A percentile compares a stretch with the other conserved stretches of the same genome.
Evolutionary conservation across 306 rosid genomes (phyloP).

Genomic region (Calophaca sinica): DNA sequence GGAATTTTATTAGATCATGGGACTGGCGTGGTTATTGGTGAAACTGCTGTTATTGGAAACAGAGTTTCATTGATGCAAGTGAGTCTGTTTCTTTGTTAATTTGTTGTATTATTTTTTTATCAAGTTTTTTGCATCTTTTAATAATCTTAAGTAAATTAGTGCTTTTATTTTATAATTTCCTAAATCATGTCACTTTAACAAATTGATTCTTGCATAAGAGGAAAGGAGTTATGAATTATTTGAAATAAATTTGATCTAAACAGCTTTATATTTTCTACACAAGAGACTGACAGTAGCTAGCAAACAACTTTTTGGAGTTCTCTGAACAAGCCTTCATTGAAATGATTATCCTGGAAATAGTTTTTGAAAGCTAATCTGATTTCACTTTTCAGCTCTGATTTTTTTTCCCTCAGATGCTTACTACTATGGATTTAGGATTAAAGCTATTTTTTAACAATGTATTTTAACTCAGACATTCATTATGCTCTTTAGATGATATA

Average conservation of each 20-base stretch:
- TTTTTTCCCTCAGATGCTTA: not conserved
- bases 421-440: not conserved
- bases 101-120: slow-evolving; percentile 30
- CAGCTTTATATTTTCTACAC: slow-evolving; percentile 18
- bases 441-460: not conserved
- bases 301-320: not conserved
- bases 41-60: slow-evolving; percentile 91
- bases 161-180: slow-evolving; percentile 17
- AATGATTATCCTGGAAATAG: slow-evolving; percentile 6
- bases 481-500: slow-evolving; percentile 39
- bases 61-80: slow-evolving; percentile 97
- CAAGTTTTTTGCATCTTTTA: slow-evolving; percentile 22
- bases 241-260: slow-evolving; percentile 1
- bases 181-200: slow-evolving; percentile 9
- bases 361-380: slow-evolving; percentile 30
- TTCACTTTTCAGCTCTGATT: slow-evolving; percentile 5
- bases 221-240: slow-evolving; percentile 19
- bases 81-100: slow-evolving; percentile 51
- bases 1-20: slow-evolving; percentile 96
- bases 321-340: slow-evolving; percentile 11
- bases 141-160: slow-evolving; percentile 29
- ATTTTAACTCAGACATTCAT: not conserved
- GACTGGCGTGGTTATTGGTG: slow-evolving; percentile 97
- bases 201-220: slow-evolving; percentile 26
- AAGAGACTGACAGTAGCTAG: slow-evolving; percentile 5